phyloP scores from a whole-genome alignment of 768 basidiomycete genomes.

The Candolleomyces aberdarensis region DNA sequence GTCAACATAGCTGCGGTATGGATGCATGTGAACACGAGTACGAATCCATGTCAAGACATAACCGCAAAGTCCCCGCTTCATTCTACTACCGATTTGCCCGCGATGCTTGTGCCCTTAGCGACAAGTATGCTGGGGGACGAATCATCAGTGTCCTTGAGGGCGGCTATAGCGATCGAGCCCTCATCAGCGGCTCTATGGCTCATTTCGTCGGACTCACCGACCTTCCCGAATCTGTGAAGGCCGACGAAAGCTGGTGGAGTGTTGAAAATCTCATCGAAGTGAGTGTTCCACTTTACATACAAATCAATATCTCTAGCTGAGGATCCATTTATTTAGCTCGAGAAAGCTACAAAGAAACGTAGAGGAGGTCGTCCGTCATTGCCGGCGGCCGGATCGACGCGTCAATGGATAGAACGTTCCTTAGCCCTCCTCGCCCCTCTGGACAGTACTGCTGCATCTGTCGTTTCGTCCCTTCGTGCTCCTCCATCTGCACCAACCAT shows the following conservation, averaged over 20 bases:
- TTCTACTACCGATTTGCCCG: constrained; percentile 84
- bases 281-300: constrained; percentile 11
- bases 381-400: constrained; percentile 25
- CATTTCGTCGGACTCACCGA: constrained; percentile 69
- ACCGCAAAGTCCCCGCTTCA: constrained; percentile 80
- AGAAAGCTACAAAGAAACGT: constrained; percentile 61
- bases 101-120: constrained; percentile 65
- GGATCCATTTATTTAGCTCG: constrained; percentile 42
- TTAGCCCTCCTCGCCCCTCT: constrained; percentile 46
- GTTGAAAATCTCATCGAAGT: constrained; percentile 60
- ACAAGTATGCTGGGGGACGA: constrained; percentile 61
- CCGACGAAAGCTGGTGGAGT: constrained; percentile 65
- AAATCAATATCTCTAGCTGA: neutral
- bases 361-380: constrained; percentile 46
- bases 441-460: constrained; percentile 25
- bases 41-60: constrained; percentile 87
- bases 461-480: constrained; percentile 10
- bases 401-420: constrained; percentile 60
- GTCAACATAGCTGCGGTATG: constrained; percentile 74
- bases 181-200: constrained; percentile 81
- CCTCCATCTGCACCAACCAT: constrained; percentile 33
- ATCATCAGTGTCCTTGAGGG: constrained; percentile 92
- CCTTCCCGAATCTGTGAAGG: constrained; percentile 20
- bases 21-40: constrained; percentile 94
- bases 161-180: constrained; percentile 88